Percentiles rank a stretch among this genome's conserved stretches.
phyloP scores from a whole-genome alignment of 116 monocot species.

The Phalaenopsis hybrid region DNA sequence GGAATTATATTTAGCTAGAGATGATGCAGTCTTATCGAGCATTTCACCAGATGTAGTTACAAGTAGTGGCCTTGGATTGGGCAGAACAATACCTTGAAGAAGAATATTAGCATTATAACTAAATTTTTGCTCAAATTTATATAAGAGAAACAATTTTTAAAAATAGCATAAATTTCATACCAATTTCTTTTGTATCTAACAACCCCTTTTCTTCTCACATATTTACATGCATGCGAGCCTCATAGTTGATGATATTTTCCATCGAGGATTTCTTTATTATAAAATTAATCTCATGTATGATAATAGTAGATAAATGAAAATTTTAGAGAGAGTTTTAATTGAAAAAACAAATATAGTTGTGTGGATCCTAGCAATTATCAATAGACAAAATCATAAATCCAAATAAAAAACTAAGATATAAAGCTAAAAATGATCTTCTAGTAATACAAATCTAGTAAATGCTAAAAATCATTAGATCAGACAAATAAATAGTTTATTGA shows the following conservation, averaged over 20 bases:
- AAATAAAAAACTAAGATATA: not conserved
- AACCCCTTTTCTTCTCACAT: not conserved
- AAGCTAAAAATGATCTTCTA: not conserved
- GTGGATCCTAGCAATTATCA: not conserved
- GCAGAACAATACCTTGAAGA: not conserved
- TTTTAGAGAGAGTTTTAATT: not conserved
- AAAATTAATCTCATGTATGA: not conserved
- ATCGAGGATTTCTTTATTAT: not conserved
- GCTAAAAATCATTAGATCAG: not conserved
- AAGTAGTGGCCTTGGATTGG: slow-evolving; percentile 1
- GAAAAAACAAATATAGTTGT: not conserved
- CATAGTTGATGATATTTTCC: not conserved
- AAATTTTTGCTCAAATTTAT: not conserved
- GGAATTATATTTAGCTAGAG: slow-evolving; percentile 1
- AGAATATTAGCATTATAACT: slow-evolving; percentile 7
- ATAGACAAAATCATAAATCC: not conserved
- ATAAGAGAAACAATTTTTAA: not conserved
- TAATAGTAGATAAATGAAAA: not conserved
- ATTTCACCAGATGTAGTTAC: slow-evolving; percentile 1
- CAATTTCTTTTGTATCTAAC: not conserved
- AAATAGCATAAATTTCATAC: slow-evolving; percentile 3
- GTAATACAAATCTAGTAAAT: not conserved
- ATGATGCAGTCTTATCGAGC: not conserved
- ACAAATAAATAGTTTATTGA: not conserved
- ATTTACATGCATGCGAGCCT: not conserved